Evolutionary conservation across 2,329 filamentous ascomycete species (phyloP).

Genomic region (Gyromitra esculenta): DNA sequence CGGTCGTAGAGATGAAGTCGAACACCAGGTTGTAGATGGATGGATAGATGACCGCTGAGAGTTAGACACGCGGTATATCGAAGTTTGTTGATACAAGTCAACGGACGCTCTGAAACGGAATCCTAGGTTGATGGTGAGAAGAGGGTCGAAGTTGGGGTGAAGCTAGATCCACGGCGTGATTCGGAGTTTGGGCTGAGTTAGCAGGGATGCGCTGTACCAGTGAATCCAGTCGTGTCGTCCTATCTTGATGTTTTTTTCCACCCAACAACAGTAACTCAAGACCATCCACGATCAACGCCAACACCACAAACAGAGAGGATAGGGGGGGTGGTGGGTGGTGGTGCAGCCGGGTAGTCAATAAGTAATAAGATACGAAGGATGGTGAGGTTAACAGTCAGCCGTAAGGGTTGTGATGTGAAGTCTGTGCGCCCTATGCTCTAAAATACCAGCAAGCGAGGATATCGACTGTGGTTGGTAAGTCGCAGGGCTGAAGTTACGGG

Average conservation of each 20-base stretch:
- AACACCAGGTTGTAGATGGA: slow-evolving; percentile 48
- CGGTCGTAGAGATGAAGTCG: slow-evolving; percentile 49
- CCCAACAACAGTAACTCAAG: slow-evolving; percentile 52
- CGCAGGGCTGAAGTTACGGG: slow-evolving; percentile 50
- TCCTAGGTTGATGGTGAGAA: slow-evolving; percentile 39
- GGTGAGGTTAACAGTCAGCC: slow-evolving; percentile 52
- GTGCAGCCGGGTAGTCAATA: slow-evolving; percentile 42
- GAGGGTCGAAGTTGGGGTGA: slow-evolving; percentile 40
- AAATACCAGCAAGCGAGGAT: slow-evolving; percentile 54
- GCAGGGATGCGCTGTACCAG: slow-evolving; percentile 53
- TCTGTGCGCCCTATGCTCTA: slow-evolving; percentile 52
- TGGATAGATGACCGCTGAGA: slow-evolving; percentile 21
- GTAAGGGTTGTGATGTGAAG: slow-evolving; percentile 48
- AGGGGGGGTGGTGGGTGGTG: slow-evolving; percentile 14
- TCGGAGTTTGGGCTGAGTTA: slow-evolving; percentile 45
- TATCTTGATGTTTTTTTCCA: slow-evolving; percentile 51
- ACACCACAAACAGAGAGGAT: slow-evolving; percentile 51
- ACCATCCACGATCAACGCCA: slow-evolving; percentile 52
- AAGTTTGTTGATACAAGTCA: slow-evolving; percentile 42
- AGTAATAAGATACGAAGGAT: slow-evolving; percentile 43
- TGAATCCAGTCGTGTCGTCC: slow-evolving; percentile 51
- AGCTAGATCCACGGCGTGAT: slow-evolving; percentile 44
- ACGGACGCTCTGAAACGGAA: slow-evolving; percentile 28
- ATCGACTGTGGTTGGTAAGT: slow-evolving; percentile 51
- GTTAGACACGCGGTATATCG: slow-evolving; percentile 41